Conservation (phyloP, 352 stramenopile genomes). For the Phytophthora sp. region DNA sequence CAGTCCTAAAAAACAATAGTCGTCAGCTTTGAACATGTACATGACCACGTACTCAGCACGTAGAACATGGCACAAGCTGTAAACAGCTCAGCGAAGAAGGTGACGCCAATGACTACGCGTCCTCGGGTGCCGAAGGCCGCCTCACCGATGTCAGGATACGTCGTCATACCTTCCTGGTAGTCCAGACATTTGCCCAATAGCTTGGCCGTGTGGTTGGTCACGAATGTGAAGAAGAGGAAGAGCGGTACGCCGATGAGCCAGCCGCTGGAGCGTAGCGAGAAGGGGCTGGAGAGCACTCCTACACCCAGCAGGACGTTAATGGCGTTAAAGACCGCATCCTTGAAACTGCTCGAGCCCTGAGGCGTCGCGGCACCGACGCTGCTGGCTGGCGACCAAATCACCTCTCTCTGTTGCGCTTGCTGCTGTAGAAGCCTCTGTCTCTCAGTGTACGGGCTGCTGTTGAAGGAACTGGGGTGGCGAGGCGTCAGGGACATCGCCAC, state of each 20-base stretch:
- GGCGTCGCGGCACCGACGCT: slow-evolving; percentile 10
- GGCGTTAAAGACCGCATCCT: slow-evolving; percentile 81
- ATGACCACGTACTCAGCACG: slow-evolving; percentile 65
- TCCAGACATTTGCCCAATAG: slow-evolving; percentile 81
- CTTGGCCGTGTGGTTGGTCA: slow-evolving; percentile 89
- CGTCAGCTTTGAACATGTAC: neutral
- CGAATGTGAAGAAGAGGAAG: slow-evolving; percentile 85
- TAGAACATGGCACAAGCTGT: slow-evolving; percentile 81
- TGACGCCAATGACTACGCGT: slow-evolving; percentile 74
- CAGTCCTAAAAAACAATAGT: neutral
- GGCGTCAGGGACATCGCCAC: slow-evolving; percentile 38
- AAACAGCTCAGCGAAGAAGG: slow-evolving; percentile 87
- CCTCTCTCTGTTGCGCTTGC: slow-evolving; percentile 23
- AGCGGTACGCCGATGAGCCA: slow-evolving; percentile 73
- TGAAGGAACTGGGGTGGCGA: slow-evolving; percentile 22
- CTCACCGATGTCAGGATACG: slow-evolving; percentile 86
- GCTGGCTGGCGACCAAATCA: slow-evolving; percentile 29
- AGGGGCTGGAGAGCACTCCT: slow-evolving; percentile 84
- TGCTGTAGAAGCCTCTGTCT: slow-evolving; percentile 46
- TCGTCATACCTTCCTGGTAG: slow-evolving; percentile 84
- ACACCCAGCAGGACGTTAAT: slow-evolving; percentile 90
- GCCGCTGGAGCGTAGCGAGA: slow-evolving; percentile 79
- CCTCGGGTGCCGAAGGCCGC: slow-evolving; percentile 77
- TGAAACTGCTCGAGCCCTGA: slow-evolving; percentile 71
- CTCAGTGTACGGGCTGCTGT: slow-evolving; percentile 54